Evolutionary conservation across 2,329 filamentous ascomycete genomes (phyloP).

Genomic region (Paecilomyces fulvus): DNA sequence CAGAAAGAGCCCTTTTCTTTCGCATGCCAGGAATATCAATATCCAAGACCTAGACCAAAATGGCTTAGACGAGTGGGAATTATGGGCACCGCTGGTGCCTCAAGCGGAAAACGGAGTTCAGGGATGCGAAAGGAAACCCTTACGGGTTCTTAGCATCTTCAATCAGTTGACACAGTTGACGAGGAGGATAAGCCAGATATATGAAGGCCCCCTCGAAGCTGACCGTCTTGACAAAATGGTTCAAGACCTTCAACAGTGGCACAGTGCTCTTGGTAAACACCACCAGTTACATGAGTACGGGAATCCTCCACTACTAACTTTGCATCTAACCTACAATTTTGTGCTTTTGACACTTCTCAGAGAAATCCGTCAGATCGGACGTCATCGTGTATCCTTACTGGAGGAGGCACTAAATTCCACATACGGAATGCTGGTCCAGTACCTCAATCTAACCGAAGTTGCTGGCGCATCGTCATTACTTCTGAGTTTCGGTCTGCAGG

Average conservation of each 20-base stretch:
- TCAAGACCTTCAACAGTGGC: constrained; percentile 4
- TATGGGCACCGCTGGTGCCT: constrained; percentile 1
- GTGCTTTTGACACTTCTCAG: constrained; percentile 4
- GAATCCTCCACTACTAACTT: constrained; percentile 2
- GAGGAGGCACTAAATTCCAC: constrained; percentile 1
- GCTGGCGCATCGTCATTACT: background rate
- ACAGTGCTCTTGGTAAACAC: constrained; percentile 4
- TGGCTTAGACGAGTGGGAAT: constrained; percentile 6
- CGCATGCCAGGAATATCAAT: constrained; percentile 1
- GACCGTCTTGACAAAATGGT: constrained; percentile 2
- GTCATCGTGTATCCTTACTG: background rate
- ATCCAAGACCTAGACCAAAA: constrained; percentile 5
- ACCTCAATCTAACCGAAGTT: background rate
- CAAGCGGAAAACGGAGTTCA: background rate
- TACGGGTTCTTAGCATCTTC: constrained; percentile 5
- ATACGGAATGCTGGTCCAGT: constrained; percentile 2
- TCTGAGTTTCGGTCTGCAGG: background rate
- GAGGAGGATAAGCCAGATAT: constrained; percentile 1
- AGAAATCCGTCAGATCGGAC: background rate
- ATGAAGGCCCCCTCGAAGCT: background rate
- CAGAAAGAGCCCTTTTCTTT: constrained; percentile 1
- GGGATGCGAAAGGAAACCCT: constrained; percentile 2
- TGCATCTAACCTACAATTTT: constrained; percentile 6
- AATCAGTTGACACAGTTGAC: constrained; percentile 4
- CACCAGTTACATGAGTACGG: constrained; percentile 4